Evolutionary conservation across 192 early-diverging fungal species (phyloP).

Genomic region (Jimgerdemannia flammicorona): DNA sequence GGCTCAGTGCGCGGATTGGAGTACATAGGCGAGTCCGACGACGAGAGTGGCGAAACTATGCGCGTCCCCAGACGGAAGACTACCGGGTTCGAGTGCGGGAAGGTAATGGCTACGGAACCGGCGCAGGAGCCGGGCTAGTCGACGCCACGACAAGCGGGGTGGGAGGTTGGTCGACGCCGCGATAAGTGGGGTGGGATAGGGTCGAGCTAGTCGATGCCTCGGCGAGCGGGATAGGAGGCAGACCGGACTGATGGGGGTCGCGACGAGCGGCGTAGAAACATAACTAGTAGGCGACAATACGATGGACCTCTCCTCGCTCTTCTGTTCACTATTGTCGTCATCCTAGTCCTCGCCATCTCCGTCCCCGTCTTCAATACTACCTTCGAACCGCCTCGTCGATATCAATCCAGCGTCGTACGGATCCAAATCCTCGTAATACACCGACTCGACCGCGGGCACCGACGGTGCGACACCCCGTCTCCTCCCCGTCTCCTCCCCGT

Average conservation of each 20-base stretch:
- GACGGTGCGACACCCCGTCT: background rate
- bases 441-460: background rate
- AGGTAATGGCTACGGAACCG: background rate
- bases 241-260: no score
- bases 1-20: no score
- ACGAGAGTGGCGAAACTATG: background rate
- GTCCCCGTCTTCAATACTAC: background rate
- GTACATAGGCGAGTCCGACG: background rate
- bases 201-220: no score
- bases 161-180: no score
- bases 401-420: background rate
- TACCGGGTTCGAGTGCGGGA: background rate
- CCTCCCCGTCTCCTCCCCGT: background rate
- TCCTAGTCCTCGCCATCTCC: background rate
- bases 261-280: no score
- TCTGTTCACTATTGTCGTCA: background rate
- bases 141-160: no score
- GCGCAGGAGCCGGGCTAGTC: background rate
- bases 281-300: no score
- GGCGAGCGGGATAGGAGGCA: no score
- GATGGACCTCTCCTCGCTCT: no score
- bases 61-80: no score
- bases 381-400: background rate
- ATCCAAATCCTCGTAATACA: background rate
- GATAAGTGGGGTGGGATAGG: no score